Percentiles rank a stretch among this genome's conserved stretches.
Conservation (phyloP, 2,329 filamentous ascomycete genomes). For the Fusarium drepaniforme region DNA sequence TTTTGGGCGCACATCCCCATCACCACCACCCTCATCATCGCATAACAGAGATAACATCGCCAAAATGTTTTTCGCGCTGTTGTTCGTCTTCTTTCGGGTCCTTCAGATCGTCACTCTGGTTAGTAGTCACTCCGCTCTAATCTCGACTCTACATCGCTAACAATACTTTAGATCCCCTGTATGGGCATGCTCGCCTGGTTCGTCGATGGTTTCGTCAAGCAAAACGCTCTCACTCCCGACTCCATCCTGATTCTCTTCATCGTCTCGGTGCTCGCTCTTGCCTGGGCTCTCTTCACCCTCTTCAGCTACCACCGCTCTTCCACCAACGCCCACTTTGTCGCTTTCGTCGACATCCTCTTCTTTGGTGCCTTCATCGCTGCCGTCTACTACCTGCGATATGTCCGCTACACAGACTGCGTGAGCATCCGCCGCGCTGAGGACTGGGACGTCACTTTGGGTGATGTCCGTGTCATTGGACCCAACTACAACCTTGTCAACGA, state of each 20-base stretch:
- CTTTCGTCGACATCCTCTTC: slow-evolving; percentile 70
- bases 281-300: slow-evolving; percentile 74
- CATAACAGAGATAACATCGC: slow-evolving; percentile 20
- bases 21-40: not conserved
- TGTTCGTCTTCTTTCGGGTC: slow-evolving; percentile 74
- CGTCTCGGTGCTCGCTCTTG: slow-evolving; percentile 71
- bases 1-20: slow-evolving; percentile 3
- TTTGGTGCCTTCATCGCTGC: slow-evolving; percentile 73
- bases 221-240: slow-evolving; percentile 70
- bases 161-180: slow-evolving; percentile 65
- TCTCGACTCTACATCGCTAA: slow-evolving; percentile 4
- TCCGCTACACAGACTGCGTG: slow-evolving; percentile 75
- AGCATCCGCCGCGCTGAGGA: slow-evolving; percentile 61
- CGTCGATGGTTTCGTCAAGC: slow-evolving; percentile 68
- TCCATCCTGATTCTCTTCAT: slow-evolving; percentile 77
- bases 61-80: slow-evolving; percentile 72
- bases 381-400: slow-evolving; percentile 70
- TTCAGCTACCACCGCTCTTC: slow-evolving; percentile 75
- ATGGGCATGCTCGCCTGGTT: slow-evolving; percentile 78
- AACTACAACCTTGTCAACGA: slow-evolving; percentile 68
- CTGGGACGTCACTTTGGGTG: slow-evolving; percentile 71
- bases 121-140: slow-evolving; percentile 49
- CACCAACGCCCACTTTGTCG: slow-evolving; percentile 71
- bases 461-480: slow-evolving; percentile 66
- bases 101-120: slow-evolving; percentile 73